Conservation (phyloP, 495 filamentous ascomycete species). For the Neurospora discreta region DNA sequence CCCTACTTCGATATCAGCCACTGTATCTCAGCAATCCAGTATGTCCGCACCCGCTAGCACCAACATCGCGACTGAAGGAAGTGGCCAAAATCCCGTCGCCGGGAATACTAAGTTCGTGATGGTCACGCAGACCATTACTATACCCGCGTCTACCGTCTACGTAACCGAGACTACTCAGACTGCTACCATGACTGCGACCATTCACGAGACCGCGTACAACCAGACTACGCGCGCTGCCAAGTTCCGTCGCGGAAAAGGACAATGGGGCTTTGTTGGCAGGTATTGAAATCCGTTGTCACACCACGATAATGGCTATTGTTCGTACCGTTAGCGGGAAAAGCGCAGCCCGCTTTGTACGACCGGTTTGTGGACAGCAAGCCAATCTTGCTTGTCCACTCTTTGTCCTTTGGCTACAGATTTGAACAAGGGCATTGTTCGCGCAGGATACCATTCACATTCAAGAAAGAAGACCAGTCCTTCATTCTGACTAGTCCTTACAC, state of each 20-base stretch:
- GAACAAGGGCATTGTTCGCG: background rate
- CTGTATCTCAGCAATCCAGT: background rate
- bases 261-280: background rate
- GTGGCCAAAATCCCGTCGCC: background rate
- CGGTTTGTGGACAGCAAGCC: background rate
- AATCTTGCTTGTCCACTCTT: background rate
- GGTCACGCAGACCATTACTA: conserved; percentile 15
- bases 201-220: background rate
- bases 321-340: background rate
- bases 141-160: conserved; percentile 11
- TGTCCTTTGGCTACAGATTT: background rate
- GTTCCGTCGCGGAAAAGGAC: background rate
- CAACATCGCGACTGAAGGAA: background rate
- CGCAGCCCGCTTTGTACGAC: background rate
- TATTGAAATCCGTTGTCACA: background rate
- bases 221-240: background rate
- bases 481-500: background rate
- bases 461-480: background rate
- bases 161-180: conserved; percentile 2
- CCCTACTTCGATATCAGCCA: background rate
- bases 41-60: background rate
- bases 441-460: background rate
- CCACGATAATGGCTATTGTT: background rate
- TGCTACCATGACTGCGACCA: background rate
- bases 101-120: background rate